These are phyloP conservation scores for Trichoderma lentiforme DNA, from an alignment of 2,329 filamentous ascomycete species.

Conservation along the genomic window DNA sequence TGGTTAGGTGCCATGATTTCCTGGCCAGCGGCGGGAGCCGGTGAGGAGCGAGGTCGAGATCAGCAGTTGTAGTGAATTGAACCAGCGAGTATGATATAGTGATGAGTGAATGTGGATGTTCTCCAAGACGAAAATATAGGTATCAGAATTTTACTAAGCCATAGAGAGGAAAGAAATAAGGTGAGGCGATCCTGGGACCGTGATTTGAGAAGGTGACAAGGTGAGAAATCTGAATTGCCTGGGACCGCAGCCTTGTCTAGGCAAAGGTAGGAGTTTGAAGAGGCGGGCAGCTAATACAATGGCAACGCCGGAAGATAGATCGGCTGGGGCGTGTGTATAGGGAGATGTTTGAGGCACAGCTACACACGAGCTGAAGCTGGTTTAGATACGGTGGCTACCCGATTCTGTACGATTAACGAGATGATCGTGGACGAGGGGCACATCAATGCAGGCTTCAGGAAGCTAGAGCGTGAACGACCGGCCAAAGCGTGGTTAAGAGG, in stretches of 20 bases:
- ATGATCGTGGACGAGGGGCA: conserved; percentile 1
- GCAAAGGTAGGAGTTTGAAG: neutral
- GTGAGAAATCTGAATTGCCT: neutral
- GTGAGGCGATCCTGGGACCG: neutral
- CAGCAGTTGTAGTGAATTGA: neutral
- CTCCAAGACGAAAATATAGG: neutral
- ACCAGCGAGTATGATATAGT: neutral
- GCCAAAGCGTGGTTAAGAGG: conserved; percentile 12
- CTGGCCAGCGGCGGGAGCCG: neutral
- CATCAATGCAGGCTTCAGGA: conserved; percentile 7
- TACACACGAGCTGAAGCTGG: neutral
- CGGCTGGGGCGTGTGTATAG: neutral
- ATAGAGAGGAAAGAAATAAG: neutral
- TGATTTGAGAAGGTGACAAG: neutral
- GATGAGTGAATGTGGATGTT: neutral
- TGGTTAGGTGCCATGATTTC: conserved; percentile 23
- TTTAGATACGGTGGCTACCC: neutral
- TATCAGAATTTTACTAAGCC: neutral
- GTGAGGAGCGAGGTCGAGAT: neutral
- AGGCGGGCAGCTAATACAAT: neutral
- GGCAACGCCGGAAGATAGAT: neutral
- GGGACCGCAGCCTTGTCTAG: neutral
- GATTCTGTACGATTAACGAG: conserved; percentile 10
- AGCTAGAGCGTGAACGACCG: conserved; percentile 8
- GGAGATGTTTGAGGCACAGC: neutral